These are phyloP conservation scores for Oryza longistaminata DNA, from an alignment of 176 grass and related monocot species.

Conservation along the genomic window DNA sequence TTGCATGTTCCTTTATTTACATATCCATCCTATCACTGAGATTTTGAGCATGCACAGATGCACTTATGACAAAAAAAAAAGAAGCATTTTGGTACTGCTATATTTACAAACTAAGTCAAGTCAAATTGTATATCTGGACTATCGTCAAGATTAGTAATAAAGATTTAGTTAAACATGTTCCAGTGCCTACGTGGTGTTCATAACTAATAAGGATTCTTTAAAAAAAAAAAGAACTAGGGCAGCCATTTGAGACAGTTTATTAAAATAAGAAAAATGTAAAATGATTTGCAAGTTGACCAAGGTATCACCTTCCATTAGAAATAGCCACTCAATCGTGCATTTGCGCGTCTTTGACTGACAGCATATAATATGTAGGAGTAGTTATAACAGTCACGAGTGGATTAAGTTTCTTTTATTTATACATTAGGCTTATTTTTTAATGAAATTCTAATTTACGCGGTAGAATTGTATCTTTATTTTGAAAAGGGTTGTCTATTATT, in stretches of 20 bases:
- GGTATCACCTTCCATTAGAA: not conserved
- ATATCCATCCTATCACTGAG: not conserved
- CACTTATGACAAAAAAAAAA: constrained; percentile 2
- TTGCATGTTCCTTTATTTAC: not conserved
- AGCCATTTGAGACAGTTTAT: no score
- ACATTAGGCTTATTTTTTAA: no score
- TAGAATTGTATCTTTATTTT: no score
- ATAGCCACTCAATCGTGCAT: no score
- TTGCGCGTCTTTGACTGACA: no score
- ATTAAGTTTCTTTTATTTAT: no score
- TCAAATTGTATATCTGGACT: not conserved
- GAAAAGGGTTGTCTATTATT: no score
- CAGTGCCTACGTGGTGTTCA: not conserved
- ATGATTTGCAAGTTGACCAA: not conserved
- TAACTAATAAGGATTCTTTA: not conserved
- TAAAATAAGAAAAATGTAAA: constrained; percentile 5
- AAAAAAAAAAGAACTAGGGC: not conserved
- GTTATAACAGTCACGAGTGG: no score
- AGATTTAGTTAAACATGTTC: constrained; percentile 17
- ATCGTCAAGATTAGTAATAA: not conserved
- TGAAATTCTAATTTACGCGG: no score
- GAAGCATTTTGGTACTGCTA: constrained; percentile 3
- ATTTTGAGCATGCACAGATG: constrained; percentile 19
- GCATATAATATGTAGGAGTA: no score
- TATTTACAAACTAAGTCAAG: constrained; percentile 10